Percentiles rank a stretch among this genome's conserved stretches.
Conservation (phyloP, 306 rosid genomes). For the Arachis hypogaea region DNA sequence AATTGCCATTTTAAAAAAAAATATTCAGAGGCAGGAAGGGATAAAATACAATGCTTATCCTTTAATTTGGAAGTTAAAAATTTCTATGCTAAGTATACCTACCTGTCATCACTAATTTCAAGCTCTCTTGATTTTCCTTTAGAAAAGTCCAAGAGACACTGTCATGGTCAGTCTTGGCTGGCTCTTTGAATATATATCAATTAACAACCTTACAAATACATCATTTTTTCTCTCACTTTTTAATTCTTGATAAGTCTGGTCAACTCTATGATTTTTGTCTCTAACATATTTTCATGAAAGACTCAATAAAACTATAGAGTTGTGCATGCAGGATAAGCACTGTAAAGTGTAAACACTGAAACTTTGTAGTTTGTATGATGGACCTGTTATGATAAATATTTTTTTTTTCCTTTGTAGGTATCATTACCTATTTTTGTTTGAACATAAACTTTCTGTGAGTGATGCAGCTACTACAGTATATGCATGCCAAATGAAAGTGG, state of each 20-base stretch:
- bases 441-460: not conserved
- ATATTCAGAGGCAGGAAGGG: not conserved
- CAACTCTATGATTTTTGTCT: not conserved
- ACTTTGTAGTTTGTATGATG: not conserved
- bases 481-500: not conserved
- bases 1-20: too few relatives aligned
- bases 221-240: not conserved
- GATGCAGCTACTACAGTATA: not conserved
- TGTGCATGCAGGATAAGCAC: not conserved
- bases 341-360: not conserved
- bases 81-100: not conserved
- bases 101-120: not conserved
- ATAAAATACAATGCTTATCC: not conserved
- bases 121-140: not conserved
- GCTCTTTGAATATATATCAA: not conserved
- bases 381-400: not conserved
- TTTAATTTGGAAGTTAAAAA: not conserved
- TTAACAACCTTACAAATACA: not conserved
- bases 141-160: not conserved
- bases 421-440: not conserved
- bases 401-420: not conserved
- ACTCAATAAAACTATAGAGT: not conserved
- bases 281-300: not conserved
- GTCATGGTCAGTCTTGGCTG: slow-evolving; percentile 15
- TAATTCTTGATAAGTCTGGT: not conserved